phyloP scores from a whole-genome alignment of 1,284 basidiomycete genomes.

The Trichosporon ovoides region DNA sequence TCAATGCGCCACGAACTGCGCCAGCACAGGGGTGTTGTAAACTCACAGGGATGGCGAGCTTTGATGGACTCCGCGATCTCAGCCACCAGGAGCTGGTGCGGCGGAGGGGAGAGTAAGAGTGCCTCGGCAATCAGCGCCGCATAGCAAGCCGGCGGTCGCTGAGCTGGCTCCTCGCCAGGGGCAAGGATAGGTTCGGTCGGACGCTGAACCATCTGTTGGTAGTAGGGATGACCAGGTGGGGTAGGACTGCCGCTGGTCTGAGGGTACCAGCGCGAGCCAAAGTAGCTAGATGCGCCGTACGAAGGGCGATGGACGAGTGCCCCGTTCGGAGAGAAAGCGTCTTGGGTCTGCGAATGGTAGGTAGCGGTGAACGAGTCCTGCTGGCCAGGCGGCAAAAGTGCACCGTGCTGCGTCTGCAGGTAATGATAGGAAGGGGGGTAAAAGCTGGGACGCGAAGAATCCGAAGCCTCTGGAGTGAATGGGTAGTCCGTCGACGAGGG shows the following conservation, averaged over 20 bases:
- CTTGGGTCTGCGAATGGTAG: too few species aligned
- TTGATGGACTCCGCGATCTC: slow-evolving; percentile 47
- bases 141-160: slow-evolving; percentile 42
- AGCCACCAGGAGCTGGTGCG: slow-evolving; percentile 46
- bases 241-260: neutral
- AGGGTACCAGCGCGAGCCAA: neutral
- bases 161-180: slow-evolving; percentile 39
- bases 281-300: neutral
- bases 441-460: neutral
- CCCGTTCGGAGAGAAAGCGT: too few species aligned
- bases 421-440: neutral
- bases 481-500: neutral
- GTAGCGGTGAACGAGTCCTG: neutral
- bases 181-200: slow-evolving; percentile 38
- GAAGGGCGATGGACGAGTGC: neutral
- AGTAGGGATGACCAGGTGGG: neutral
- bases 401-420: neutral
- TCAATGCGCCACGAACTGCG: neutral
- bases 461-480: neutral
- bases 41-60: slow-evolving; percentile 44
- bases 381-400: neutral
- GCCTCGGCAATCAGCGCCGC: slow-evolving; percentile 48
- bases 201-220: neutral
- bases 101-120: slow-evolving; percentile 35
- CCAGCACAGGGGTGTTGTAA: neutral